A percentile compares a stretch with the other conserved stretches of the same genome.
These are phyloP conservation scores for Leishmania arabica DNA, from an alignment of 208 protist species.

Conservation along the genomic window DNA sequence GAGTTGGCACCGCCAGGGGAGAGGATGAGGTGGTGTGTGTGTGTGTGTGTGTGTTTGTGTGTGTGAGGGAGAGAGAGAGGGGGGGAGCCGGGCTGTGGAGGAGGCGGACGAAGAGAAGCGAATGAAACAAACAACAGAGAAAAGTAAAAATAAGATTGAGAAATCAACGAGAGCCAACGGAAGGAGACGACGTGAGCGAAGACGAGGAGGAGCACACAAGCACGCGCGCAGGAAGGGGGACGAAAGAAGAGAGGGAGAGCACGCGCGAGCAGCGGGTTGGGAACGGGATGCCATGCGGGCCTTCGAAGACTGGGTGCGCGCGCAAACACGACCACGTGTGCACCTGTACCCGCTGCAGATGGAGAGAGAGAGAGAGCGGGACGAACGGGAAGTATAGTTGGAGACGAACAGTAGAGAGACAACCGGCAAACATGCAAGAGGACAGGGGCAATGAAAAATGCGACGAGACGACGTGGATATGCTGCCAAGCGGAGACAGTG, in stretches of 20 bases:
- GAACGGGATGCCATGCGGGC: background rate
- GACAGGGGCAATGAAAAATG: background rate
- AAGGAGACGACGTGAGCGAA: background rate
- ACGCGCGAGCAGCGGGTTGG: background rate
- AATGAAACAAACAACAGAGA: background rate
- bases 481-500: background rate
- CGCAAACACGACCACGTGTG: background rate
- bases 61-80: background rate
- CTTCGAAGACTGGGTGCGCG: background rate
- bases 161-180: background rate
- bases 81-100: background rate
- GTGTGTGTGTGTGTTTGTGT: too few relatives aligned
- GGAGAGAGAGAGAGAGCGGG: background rate
- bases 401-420: background rate
- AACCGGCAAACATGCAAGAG: background rate
- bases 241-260: background rate
- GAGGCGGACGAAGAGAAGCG: background rate
- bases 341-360: background rate
- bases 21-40: background rate
- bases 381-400: background rate
- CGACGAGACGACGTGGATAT: background rate
- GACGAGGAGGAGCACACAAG: background rate
- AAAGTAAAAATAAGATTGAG: background rate
- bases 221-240: background rate
- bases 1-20: background rate